Evolutionary conservation across 805 yeast species (phyloP).

Genomic region (Tetrapisispora taiwanensis): DNA sequence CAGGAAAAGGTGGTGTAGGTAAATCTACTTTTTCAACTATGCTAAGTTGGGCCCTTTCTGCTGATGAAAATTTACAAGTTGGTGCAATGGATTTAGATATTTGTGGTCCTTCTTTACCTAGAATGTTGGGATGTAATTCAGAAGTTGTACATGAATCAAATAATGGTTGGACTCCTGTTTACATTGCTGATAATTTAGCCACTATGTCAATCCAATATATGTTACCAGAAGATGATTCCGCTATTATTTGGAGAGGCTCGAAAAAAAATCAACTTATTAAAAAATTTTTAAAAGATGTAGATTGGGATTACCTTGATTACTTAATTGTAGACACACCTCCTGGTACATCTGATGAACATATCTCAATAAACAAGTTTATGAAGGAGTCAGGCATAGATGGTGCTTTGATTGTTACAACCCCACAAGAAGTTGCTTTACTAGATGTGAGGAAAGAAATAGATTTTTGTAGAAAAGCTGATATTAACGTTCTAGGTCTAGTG

Average conservation of each 20-base stretch:
- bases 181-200: slow-evolving; percentile 88
- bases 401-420: slow-evolving; percentile 89
- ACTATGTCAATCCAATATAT: slow-evolving; percentile 91
- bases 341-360: slow-evolving; percentile 95
- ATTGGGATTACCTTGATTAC: slow-evolving; percentile 78
- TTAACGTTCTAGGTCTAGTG: slow-evolving; percentile 77
- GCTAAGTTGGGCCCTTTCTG: slow-evolving; percentile 94
- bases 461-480: slow-evolving; percentile 85
- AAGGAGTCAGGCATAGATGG: slow-evolving; percentile 91
- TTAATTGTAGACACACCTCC: slow-evolving; percentile 95
- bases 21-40: slow-evolving; percentile 91
- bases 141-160: slow-evolving; percentile 82
- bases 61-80: slow-evolving; percentile 68
- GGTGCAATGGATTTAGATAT: slow-evolving; percentile 97
- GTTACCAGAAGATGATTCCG: slow-evolving; percentile 88
- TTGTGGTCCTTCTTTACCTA: slow-evolving; percentile 94
- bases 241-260: slow-evolving; percentile 96
- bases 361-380: slow-evolving; percentile 78
- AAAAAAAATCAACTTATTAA: slow-evolving; percentile 89
- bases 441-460: slow-evolving; percentile 95
- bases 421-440: slow-evolving; percentile 91
- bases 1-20: slow-evolving; percentile 95
- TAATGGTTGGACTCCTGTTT: slow-evolving; percentile 94
- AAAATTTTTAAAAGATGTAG: slow-evolving; percentile 87
- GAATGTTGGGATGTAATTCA: slow-evolving; percentile 85